A percentile compares a stretch with the other conserved stretches of the same genome.
phyloP scores from a whole-genome alignment of 495 filamentous ascomycete species.

The Tuber brumale region DNA sequence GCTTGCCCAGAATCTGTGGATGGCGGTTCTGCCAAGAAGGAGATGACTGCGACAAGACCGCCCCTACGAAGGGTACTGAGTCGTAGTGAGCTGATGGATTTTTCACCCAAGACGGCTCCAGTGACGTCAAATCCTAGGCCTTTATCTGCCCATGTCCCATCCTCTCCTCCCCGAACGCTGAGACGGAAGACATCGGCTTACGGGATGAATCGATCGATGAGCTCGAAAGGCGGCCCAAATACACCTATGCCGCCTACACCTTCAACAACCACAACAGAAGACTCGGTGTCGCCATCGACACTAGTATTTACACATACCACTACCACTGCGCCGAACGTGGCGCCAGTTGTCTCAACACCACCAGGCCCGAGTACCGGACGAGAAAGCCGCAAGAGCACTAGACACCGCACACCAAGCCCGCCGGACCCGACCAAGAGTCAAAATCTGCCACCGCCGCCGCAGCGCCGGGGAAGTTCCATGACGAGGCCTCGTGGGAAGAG shows the following conservation, averaged over 20 bases:
- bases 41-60: conserved; percentile 52
- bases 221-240: conserved; percentile 30
- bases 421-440: conserved; percentile 30
- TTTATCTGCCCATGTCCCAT: conserved; percentile 51
- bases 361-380: conserved; percentile 31
- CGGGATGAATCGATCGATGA: conserved; percentile 31
- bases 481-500: conserved; percentile 36
- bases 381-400: conserved; percentile 37
- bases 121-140: conserved; percentile 43
- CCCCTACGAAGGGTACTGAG: conserved; percentile 70
- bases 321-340: neutral
- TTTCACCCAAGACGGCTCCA: conserved; percentile 47
- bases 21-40: conserved; percentile 43
- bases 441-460: conserved; percentile 20
- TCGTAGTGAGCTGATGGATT: conserved; percentile 68
- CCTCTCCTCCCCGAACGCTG: conserved; percentile 58
- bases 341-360: conserved; percentile 1
- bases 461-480: conserved; percentile 28
- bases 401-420: conserved; percentile 48
- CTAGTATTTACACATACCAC: conserved; percentile 36
- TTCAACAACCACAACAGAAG: conserved; percentile 31
- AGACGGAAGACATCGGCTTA: conserved; percentile 52
- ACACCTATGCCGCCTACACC: conserved; percentile 43
- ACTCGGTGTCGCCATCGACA: conserved; percentile 43
- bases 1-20: conserved; percentile 35